Evolutionary conservation across 441 rosid species (phyloP).

Genomic region (Lepidium campestre): DNA sequence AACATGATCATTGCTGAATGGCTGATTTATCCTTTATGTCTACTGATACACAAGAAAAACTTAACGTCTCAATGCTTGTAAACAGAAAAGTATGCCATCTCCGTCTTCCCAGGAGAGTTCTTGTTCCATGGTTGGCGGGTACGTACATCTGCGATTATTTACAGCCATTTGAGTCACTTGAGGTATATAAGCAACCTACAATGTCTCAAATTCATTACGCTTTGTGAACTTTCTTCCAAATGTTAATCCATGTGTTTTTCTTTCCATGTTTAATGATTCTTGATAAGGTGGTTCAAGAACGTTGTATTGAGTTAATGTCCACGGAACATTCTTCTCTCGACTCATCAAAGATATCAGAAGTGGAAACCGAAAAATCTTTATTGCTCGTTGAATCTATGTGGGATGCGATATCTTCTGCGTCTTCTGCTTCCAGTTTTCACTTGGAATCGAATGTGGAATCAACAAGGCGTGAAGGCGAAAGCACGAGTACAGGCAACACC

Average conservation of each 20-base stretch:
- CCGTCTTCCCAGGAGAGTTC: conserved; percentile 73
- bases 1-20: conserved; percentile 13
- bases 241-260: not conserved
- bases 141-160: conserved; percentile 70
- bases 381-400: conserved; percentile 53
- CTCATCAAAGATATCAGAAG: conserved; percentile 45
- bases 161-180: conserved; percentile 66
- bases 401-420: conserved; percentile 42
- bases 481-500: not conserved
- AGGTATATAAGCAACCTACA: conserved; percentile 41
- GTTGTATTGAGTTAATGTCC: conserved; percentile 74
- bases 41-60: conserved; percentile 1
- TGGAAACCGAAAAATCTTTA: conserved; percentile 51
- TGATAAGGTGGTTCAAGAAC: conserved; percentile 69
- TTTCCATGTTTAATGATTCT: not conserved
- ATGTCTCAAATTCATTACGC: not conserved
- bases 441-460: conserved; percentile 24
- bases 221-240: not conserved
- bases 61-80: conserved; percentile 1
- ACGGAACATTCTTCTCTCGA: conserved; percentile 55
- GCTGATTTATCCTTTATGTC: not conserved
- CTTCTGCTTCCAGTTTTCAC: conserved; percentile 16
- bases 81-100: conserved; percentile 60
- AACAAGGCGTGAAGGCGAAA: conserved; percentile 18
- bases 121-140: conserved; percentile 73